Conservation (phyloP, 2,329 filamentous ascomycete genomes). For the Bisporella sp. region DNA sequence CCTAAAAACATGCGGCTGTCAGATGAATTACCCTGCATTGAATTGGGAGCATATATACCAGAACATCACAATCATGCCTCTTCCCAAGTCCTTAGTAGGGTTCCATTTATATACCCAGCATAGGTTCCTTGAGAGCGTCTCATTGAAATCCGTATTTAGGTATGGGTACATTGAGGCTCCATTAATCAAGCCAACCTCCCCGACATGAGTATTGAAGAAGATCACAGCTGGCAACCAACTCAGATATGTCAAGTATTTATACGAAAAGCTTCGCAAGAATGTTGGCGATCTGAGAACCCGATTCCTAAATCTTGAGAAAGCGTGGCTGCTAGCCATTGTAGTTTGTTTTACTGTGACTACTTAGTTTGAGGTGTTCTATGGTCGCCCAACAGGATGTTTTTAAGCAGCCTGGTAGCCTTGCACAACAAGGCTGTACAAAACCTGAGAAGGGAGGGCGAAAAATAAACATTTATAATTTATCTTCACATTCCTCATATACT, state of each 20-base stretch:
- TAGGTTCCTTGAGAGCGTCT: slow-evolving; percentile 46
- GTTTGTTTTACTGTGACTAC: not conserved
- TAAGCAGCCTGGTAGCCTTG: too few species aligned
- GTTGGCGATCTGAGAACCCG: not conserved
- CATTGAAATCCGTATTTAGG: slow-evolving; percentile 60
- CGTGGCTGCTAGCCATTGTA: slow-evolving; percentile 3
- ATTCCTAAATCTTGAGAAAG: slow-evolving; percentile 14
- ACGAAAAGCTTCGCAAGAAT: slow-evolving; percentile 29
- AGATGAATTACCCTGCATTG: not conserved
- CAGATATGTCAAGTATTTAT: slow-evolving; percentile 44
- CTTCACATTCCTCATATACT: too few species aligned
- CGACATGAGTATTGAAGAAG: slow-evolving; percentile 55
- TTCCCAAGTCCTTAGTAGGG: slow-evolving; percentile 48
- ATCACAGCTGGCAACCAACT: slow-evolving; percentile 57
- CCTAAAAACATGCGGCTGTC: slow-evolving; percentile 32
- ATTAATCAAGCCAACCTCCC: slow-evolving; percentile 48
- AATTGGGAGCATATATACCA: slow-evolving; percentile 36
- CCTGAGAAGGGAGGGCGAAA: too few species aligned
- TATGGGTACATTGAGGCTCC: slow-evolving; percentile 72
- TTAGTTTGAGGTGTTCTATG: not conserved
- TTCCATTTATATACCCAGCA: slow-evolving; percentile 53
- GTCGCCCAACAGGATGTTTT: not conserved
- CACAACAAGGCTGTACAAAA: too few species aligned
- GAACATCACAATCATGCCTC: slow-evolving; percentile 72
- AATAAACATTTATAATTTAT: too few species aligned